Percentiles rank a stretch among this genome's conserved stretches.
Conservation (phyloP, 164 flowering plant species). For the Santalum album region DNA sequence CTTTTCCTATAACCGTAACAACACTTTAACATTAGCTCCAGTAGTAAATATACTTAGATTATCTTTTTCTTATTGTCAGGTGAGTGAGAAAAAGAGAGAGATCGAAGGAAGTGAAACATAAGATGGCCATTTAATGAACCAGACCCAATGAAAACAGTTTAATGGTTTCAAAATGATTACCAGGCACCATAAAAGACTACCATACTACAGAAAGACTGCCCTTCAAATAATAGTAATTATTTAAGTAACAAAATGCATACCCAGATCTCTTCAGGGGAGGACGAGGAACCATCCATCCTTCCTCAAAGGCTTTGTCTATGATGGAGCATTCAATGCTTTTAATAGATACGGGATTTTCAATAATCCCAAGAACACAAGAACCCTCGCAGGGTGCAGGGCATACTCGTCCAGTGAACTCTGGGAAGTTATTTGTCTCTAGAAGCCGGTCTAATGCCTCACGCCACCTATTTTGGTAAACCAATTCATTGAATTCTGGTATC, state of each 20-base stretch:
- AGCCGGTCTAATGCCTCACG: conserved; percentile 93
- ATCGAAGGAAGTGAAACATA: too few relatives aligned
- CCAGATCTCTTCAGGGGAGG: conserved; percentile 86
- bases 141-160: too few relatives aligned
- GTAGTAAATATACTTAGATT: too few relatives aligned
- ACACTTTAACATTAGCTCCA: background rate
- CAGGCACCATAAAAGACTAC: too few relatives aligned
- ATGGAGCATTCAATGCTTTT: conserved; percentile 93
- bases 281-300: conserved; percentile 99
- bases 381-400: conserved; percentile 99
- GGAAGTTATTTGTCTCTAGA: conserved; percentile 95
- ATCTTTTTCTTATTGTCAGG: background rate
- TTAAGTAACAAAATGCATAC: conserved; percentile 28
- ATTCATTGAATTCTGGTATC: conserved; percentile 97
- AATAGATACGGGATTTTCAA: conserved; percentile 96
- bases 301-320: conserved; percentile 95
- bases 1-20: conserved; percentile 45
- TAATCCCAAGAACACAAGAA: conserved; percentile 97
- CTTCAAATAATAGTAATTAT: too few relatives aligned
- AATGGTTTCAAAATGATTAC: too few relatives aligned
- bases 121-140: too few relatives aligned
- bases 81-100: too few relatives aligned
- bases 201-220: too few relatives aligned
- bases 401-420: conserved; percentile 97
- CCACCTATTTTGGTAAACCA: conserved; percentile 97